Evolutionary conservation across 176 grass and related monocot genomes (phyloP), one percentile per base, ranked within the genome.

Genomic region (Poa pratensis): DNA sequence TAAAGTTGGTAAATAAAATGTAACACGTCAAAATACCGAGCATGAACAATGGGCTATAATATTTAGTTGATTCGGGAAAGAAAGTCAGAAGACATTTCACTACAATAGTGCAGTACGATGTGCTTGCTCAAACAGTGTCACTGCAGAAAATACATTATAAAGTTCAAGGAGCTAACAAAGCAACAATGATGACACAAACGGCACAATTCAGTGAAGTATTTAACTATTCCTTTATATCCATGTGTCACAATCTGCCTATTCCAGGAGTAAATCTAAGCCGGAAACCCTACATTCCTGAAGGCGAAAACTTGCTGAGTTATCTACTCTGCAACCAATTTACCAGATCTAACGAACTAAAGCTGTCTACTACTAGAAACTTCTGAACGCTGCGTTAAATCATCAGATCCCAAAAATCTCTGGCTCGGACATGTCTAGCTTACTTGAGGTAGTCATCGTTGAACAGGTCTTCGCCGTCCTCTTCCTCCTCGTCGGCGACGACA

Each of bases 391-490:
- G 3, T 9, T 0, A 58, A 61, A 85, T 66, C n/a, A 52, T 6
- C 34, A 66, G 34, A 86, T 78, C 65, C 35, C 6, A 5, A 10
- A 58, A 45, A 60, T 64, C n/a, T 15, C 5, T 10, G 54, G 35
- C 17, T 40, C 18, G 18, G 69, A 75, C 13, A 18, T 30, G 13
- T 57, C 13, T 15, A 0, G 11, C 91, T 90, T 89, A 99, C 96
- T 96, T 94, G 63, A 99, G 82, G 93, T 96, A 99, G 84, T 99
- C 90, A 45, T 96, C 93, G 28, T 94, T 92, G 86, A 24, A 99
- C 50, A 99, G 96, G 84, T 99, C 96, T 78, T 99, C 96, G 22
- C 96, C 93, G 18, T 94, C 96, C 86, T 94, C 91, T 2, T 96
- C 96, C 71, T 94, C 94, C 78, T 94, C 91, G 6, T 87, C 91